Percentiles rank a stretch among this genome's conserved stretches.
phyloP scores from a whole-genome alignment of 108 stramenopile species.

The Schizochytrium sp. region DNA sequence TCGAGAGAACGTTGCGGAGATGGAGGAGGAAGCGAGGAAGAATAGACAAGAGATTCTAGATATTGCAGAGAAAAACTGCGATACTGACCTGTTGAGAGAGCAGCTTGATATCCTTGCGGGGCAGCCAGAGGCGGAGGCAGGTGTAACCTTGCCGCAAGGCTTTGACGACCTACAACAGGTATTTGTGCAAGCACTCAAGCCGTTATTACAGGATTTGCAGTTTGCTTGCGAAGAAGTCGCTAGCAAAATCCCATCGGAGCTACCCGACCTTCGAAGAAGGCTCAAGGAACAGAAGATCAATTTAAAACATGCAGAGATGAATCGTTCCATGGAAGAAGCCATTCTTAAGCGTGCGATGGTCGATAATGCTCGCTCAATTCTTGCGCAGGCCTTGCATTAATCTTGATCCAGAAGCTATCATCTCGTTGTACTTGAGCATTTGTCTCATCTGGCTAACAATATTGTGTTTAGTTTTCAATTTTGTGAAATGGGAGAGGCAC shows the following conservation, averaged over 20 bases:
- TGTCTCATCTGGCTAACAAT: background rate
- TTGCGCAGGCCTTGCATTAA: slow-evolving; percentile 6
- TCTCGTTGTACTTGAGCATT: background rate
- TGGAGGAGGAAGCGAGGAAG: background rate
- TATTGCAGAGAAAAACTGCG: background rate
- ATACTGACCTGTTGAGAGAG: background rate
- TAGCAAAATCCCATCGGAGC: background rate
- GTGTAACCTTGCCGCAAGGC: background rate
- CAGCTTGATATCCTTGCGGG: background rate
- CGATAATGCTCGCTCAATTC: background rate
- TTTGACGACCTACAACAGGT: background rate
- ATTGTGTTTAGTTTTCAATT: background rate
- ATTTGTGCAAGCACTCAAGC: background rate
- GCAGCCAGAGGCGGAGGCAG: slow-evolving; percentile 4
- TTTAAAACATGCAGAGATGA: background rate
- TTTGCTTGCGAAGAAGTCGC: background rate
- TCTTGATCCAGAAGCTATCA: background rate
- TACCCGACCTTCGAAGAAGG: background rate
- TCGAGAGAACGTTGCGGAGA: background rate
- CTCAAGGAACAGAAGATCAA: background rate
- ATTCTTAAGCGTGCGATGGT: background rate
- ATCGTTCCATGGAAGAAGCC: background rate
- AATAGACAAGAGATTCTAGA: background rate
- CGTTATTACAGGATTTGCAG: background rate
- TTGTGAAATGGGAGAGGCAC: no score